Evolutionary conservation across 495 filamentous ascomycete genomes (phyloP), one percentile per base, ranked within the genome.

Genomic region (Penicillium cinerascens): DNA sequence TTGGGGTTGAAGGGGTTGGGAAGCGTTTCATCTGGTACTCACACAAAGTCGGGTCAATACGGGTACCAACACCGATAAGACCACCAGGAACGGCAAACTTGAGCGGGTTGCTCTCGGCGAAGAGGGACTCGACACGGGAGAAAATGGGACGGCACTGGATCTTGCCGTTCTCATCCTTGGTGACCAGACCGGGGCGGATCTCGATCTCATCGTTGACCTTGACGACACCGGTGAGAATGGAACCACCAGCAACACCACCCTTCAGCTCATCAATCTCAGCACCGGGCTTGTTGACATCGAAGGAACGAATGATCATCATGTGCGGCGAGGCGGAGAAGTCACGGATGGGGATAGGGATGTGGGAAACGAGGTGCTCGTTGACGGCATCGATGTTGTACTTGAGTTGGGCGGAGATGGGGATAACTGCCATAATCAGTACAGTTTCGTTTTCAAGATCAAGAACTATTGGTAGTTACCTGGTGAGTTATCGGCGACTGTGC

Each of bases 321-420:
- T 95, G 91, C 23, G 93, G 93, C 38, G 88, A 87, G 55, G 85
- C 84, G 49, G 83, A 79, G 78, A 97, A 97, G 70, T 97, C 89
- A 72, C 93, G 81, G 26, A 86, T 63, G 2, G 93, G 93, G 18
- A 97, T 85, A 17, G 95, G 95, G 55, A 98, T 96, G 65, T 88
- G 92, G 55, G 88, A 87, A 56, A 95, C 87, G 46, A 98, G 89
- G 51, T 87, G 81, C 68, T 97, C 92, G 75, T 93, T 95, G 71
- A 98, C 87, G 55, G 93, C 91, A 71, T 98, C 93, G 65, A 98
- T 96, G 77, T 98, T 98, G 83, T 96, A 95, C 78, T 98, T 98
- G 58, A 98, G 78, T 78, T 98, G 93, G 17, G 93, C 93, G 27
- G 93, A 98, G 66, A 98, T 97, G 47, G 93, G 93, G 47, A 98